Evolutionary conservation across 2,329 filamentous ascomycete genomes (phyloP), one percentile per base, ranked within the genome.

Genomic region (Coniochaeta prunicola): DNA sequence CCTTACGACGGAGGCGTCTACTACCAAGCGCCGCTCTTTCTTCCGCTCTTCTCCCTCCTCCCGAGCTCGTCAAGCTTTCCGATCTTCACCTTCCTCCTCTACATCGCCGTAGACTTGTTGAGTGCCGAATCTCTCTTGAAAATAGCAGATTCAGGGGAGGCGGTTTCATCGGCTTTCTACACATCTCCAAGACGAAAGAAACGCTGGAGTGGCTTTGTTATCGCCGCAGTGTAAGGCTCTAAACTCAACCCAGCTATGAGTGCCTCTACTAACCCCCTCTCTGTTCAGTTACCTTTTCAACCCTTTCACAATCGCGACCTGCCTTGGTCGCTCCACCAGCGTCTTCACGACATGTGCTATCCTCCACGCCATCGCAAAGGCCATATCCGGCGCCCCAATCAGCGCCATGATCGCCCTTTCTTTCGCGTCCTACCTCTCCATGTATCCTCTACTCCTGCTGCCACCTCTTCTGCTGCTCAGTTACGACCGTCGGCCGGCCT

Each of bases 1-100:
- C 94, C 94, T 1, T 99, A 97, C 76, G 92, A 99, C 72, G 94
- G 94, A 64, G 94, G 94, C 67, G 91, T 87, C 70, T 87, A 83
- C 72, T 82, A 86, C 74, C 81, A 96, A 80, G 91, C 92, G 45
- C 94, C 94, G 54, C 80, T 99, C 59, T 83, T 99, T 42, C 85
- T 99, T 60, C 91, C 93, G 53, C 82, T 97, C 64, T 97, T 97
- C 79, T 90, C 91, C 36, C 82, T 97, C 50, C 82, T 99, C 50
- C 93, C 94, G 10, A 83, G 87, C 70, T 80, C 85, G 55, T 76
- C 80, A 62, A 71, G 75, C 57, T 85, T 85, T 68, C 88, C 91
- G 26, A 79, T 92, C 65, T 85, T 90, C 63, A 93, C 90, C 12
- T 85, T 90, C 61, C 68, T 96, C 4, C 78, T 99, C 57, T 99